A percentile compares a stretch with the other conserved stretches of the same genome.
Evolutionary conservation across 2,329 filamentous ascomycete genomes (phyloP).

Genomic region (Alternaria consortialis): DNA sequence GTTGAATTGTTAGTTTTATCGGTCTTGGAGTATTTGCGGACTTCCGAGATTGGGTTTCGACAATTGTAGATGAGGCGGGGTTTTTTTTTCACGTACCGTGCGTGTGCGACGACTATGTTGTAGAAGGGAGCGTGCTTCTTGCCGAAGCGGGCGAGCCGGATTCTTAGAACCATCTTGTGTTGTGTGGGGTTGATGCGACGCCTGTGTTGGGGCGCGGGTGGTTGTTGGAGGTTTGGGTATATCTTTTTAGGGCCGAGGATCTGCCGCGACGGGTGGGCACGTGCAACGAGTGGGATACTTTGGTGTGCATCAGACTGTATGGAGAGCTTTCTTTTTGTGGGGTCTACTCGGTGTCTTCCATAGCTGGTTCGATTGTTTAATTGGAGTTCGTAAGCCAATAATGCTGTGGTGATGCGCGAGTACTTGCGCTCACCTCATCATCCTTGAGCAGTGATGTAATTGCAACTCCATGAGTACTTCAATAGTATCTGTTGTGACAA

Average conservation of each 20-base stretch:
- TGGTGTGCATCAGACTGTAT: neutral
- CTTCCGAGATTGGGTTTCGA: neutral
- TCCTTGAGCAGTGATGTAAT: slow-evolving; percentile 45
- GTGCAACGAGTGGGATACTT: slow-evolving; percentile 4
- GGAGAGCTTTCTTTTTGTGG: neutral
- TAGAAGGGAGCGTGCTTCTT: slow-evolving; percentile 89
- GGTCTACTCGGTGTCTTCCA: no score
- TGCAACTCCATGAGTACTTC: slow-evolving; percentile 15
- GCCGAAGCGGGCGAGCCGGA: slow-evolving; percentile 93
- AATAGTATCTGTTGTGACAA: neutral
- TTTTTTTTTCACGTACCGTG: slow-evolving; percentile 67
- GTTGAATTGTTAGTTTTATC: neutral
- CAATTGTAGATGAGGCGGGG: neutral
- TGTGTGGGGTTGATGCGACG: slow-evolving; percentile 4
- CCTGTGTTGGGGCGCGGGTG: neutral
- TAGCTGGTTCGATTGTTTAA: neutral
- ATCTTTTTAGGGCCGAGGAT: slow-evolving; percentile 25
- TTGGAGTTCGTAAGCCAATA: no score
- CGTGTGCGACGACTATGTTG: slow-evolving; percentile 96
- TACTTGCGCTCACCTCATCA: neutral
- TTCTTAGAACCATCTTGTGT: slow-evolving; percentile 82
- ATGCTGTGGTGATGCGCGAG: neutral
- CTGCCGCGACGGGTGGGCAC: slow-evolving; percentile 17
- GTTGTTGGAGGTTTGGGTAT: slow-evolving; percentile 16
- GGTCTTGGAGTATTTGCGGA: slow-evolving; percentile 4